phyloP scores from a whole-genome alignment of 2,329 filamentous ascomycete species.

The Coniochaeta sp. region DNA sequence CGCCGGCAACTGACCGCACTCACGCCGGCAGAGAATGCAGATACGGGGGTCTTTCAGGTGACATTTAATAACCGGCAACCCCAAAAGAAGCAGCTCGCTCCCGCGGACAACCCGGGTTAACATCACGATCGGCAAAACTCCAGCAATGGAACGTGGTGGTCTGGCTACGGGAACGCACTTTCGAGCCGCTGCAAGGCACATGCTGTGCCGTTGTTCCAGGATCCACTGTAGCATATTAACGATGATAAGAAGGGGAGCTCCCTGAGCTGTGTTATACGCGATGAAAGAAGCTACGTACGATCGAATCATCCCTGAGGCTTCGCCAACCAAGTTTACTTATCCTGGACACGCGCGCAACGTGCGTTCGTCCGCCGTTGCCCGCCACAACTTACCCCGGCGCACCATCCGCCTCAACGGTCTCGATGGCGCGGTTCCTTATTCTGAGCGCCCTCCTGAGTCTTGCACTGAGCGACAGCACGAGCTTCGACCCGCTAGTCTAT shows the following conservation, averaged over 20 bases:
- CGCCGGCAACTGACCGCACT: neutral
- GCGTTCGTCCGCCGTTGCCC: neutral
- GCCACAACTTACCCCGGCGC: neutral
- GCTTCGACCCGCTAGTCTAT: slow-evolving; percentile 11
- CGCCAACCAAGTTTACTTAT: neutral
- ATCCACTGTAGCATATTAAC: neutral
- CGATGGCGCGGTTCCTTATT: neutral
- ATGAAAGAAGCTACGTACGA: neutral
- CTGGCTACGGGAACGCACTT: neutral
- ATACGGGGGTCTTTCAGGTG: neutral
- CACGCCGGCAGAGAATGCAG: neutral
- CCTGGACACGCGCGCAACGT: neutral
- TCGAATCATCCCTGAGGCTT: neutral
- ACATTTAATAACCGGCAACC: neutral
- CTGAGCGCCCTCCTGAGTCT: neutral
- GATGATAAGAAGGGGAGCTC: neutral
- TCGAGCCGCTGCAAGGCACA: slow-evolving; percentile 1
- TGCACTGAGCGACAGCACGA: neutral
- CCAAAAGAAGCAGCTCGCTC: neutral
- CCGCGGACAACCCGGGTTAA: neutral
- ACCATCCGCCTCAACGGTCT: neutral
- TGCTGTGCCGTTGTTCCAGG: neutral
- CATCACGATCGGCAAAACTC: neutral
- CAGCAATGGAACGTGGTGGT: neutral
- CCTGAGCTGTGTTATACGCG: neutral